phyloP scores from a whole-genome alignment of 1,284 basidiomycete species.

The Exobasidium cylindrosporum region DNA sequence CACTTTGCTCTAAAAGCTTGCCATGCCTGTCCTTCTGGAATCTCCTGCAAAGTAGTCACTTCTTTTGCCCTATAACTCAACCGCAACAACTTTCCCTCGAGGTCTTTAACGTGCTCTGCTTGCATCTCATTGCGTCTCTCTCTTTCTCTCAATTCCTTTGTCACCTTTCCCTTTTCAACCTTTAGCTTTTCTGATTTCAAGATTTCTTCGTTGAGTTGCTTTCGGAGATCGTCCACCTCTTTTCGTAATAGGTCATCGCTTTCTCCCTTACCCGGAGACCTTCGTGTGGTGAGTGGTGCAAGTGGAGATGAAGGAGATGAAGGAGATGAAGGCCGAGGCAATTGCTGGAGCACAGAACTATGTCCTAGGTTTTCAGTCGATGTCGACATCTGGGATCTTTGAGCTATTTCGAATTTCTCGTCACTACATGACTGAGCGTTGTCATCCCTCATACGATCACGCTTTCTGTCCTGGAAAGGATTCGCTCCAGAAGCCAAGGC shows the following conservation, averaged over 20 bases:
- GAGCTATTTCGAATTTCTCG: neutral
- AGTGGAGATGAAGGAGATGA: neutral
- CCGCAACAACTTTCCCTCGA: neutral
- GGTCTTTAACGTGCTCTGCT: neutral
- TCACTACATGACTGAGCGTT: neutral
- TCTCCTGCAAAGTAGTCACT: neutral
- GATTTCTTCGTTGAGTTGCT: neutral
- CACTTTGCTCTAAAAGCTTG: neutral
- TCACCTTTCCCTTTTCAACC: neutral
- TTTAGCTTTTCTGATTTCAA: neutral
- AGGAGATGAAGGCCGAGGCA: neutral
- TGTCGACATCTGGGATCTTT: neutral
- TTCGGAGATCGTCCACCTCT: neutral
- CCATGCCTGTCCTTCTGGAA: neutral
- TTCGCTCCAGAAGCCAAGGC: conserved; percentile 1
- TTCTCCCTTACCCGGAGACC: neutral
- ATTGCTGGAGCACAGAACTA: too few species aligned
- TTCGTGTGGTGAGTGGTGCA: neutral
- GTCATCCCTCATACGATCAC: neutral
- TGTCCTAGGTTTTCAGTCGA: too few species aligned
- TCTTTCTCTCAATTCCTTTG: neutral
- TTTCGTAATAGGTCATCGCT: neutral
- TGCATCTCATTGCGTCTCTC: neutral
- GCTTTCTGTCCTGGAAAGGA: neutral
- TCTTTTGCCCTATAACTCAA: neutral